Base-by-base conservation (phyloP, 225 moss, liverwort and hornwort species). In the Pleurozium schreberi region DNA sequence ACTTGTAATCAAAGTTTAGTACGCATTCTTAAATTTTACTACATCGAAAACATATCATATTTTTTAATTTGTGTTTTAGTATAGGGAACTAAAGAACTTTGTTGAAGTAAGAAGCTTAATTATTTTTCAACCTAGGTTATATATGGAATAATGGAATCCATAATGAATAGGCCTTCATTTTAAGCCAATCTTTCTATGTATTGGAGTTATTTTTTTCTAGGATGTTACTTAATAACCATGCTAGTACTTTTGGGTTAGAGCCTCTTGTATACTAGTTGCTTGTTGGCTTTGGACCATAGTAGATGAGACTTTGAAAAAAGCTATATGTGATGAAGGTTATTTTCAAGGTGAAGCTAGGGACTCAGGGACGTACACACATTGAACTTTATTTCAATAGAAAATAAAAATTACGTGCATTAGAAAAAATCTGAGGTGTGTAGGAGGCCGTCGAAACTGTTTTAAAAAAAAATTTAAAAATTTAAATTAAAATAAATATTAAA, bases 281-380 rank as follows among this genome's bases (percentile, higher is more conserved):
- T 45, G 3, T 6, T 28, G 73, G 9, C 10, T 17, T 73, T 73
- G 17, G 30, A 27, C 6, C 45, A 73, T 10, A 47, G 4, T 43
- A 1, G 16, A 45, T 3, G 28, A 45, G 28, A 28, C 9, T 45
- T 73, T 73, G 10, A 45, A 17, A 71, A 71, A 71, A 43, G 17
- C 1, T 73, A 28, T 28, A 26, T 27, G 5, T 28, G 5, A 26
- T 25, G 26, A n/a, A 5, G 42, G 25, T 23, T 14, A n/a, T 55
- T 55, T 55, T 55, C 2, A 7, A 17, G 6, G 22, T 13, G 14
- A n/a, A n/a, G n/a, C n/a, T n/a, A n/a, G 16, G 18, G 55, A 17
- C 3, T 18, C 17, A 5, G 18, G 18, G 2, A n/a, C 7, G 33
- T 0, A 1, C 2, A 18, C 0, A 74, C 18, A 18, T 31, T 47